A percentile compares a stretch with the other conserved stretches of the same genome.
phyloP scores from a whole-genome alignment of 805 yeast species.

The Barnettozyma pratensis region DNA sequence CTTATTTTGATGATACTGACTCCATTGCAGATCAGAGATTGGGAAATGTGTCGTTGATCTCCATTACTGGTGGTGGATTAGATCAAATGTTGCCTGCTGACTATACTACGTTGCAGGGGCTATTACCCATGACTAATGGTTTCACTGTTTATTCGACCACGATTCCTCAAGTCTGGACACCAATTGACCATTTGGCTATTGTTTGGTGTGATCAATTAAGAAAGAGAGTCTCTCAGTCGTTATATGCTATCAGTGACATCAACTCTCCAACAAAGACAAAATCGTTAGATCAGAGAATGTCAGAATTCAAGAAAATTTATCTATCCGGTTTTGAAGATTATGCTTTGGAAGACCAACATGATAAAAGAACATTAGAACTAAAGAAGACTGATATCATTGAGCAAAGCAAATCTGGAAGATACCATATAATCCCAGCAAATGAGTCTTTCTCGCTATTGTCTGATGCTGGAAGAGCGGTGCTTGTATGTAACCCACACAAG shows the following conservation, averaged over 20 bases:
- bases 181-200: slow-evolving; percentile 90
- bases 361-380: background rate
- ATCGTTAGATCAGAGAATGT: slow-evolving; percentile 53
- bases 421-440: background rate
- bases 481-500: slow-evolving; percentile 25
- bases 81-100: slow-evolving; percentile 88
- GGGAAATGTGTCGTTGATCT: slow-evolving; percentile 60
- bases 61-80: slow-evolving; percentile 83
- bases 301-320: slow-evolving; percentile 38
- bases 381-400: background rate
- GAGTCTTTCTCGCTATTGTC: slow-evolving; percentile 3
- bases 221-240: slow-evolving; percentile 48
- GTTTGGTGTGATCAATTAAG: slow-evolving; percentile 95
- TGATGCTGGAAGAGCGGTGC: slow-evolving; percentile 6
- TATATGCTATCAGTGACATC: slow-evolving; percentile 57
- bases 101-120: slow-evolving; percentile 66
- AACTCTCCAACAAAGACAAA: slow-evolving; percentile 43
- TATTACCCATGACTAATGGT: slow-evolving; percentile 73
- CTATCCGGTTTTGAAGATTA: slow-evolving; percentile 54
- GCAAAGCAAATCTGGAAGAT: background rate
- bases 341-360: slow-evolving; percentile 24
- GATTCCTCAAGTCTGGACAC: slow-evolving; percentile 88
- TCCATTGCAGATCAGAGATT: slow-evolving; percentile 43
- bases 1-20: slow-evolving; percentile 37
- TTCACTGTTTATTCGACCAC: slow-evolving; percentile 81